Evolutionary conservation across 495 filamentous ascomycete genomes (phyloP).

Genomic region (Neohortaea acidophila): DNA sequence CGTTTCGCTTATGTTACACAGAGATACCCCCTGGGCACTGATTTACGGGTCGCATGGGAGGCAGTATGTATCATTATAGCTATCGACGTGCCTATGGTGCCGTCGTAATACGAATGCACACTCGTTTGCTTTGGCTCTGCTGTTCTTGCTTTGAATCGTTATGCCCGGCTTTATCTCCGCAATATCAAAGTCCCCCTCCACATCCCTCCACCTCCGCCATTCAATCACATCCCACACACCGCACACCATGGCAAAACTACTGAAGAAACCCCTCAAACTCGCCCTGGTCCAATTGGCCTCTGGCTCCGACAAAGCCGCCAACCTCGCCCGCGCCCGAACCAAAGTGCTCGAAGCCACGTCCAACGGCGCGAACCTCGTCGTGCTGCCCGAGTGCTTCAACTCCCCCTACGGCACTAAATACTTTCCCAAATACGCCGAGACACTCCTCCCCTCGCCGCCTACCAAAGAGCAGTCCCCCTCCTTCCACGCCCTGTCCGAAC

Average conservation of each 20-base stretch:
- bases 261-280: constrained; percentile 32
- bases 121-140: no score
- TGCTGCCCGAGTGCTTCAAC: constrained; percentile 84
- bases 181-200: no score
- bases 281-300: constrained; percentile 28
- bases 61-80: no score
- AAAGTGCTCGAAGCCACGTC: constrained; percentile 71
- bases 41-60: no score
- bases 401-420: constrained; percentile 83
- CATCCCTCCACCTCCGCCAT: neutral
- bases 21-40: no score
- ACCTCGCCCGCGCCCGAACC: constrained; percentile 63
- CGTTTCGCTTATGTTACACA: no score
- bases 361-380: constrained; percentile 56
- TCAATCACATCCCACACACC: neutral
- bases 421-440: constrained; percentile 87
- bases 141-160: no score
- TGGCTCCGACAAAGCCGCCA: constrained; percentile 66
- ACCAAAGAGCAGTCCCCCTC: constrained; percentile 54
- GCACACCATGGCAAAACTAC: constrained; percentile 24
- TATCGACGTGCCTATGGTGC: no score
- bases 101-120: no score
- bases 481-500: constrained; percentile 66
- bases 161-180: no score
- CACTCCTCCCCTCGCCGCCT: constrained; percentile 64